These are phyloP conservation scores for Cucurbita moschata DNA, from an alignment of 306 rosid species.

Conservation along the genomic window DNA sequence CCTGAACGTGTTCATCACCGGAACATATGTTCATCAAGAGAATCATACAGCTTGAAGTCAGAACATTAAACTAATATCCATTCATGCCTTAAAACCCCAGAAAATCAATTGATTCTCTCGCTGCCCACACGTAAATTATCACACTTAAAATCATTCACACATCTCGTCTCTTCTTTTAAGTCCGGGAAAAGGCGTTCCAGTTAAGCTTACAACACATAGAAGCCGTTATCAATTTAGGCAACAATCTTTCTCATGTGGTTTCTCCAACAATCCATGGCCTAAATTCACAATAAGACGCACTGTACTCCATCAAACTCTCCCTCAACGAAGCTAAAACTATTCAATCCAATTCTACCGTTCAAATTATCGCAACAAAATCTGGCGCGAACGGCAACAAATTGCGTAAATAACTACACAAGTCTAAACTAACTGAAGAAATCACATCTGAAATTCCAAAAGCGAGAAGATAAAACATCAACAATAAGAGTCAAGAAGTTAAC, in stretches of 20 bases:
- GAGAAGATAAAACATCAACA: not conserved
- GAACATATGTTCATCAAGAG: slow-evolving; percentile 2
- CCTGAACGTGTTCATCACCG: slow-evolving; percentile 35
- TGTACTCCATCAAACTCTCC: not conserved
- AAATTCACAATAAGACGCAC: not conserved
- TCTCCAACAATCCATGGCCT: not conserved
- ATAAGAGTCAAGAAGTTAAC: slow-evolving; percentile 17
- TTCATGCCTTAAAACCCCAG: not conserved
- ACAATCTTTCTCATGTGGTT: not conserved
- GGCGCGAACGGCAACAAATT: not conserved
- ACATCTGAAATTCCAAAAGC: not conserved
- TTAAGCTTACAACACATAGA: not conserved
- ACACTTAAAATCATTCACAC: not conserved
- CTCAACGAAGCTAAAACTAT: not conserved
- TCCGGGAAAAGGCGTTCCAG: too few species aligned
- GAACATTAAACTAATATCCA: not conserved
- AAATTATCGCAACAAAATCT: not conserved
- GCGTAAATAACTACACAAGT: not conserved
- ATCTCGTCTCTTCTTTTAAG: not conserved
- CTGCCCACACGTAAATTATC: not conserved
- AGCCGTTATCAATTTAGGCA: not conserved
- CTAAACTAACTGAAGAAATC: not conserved
- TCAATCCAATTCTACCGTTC: not conserved
- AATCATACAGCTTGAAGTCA: not conserved
- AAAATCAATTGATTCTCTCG: not conserved